Conservation (phyloP, 495 filamentous ascomycete genomes). For the Neurospora sp. region DNA sequence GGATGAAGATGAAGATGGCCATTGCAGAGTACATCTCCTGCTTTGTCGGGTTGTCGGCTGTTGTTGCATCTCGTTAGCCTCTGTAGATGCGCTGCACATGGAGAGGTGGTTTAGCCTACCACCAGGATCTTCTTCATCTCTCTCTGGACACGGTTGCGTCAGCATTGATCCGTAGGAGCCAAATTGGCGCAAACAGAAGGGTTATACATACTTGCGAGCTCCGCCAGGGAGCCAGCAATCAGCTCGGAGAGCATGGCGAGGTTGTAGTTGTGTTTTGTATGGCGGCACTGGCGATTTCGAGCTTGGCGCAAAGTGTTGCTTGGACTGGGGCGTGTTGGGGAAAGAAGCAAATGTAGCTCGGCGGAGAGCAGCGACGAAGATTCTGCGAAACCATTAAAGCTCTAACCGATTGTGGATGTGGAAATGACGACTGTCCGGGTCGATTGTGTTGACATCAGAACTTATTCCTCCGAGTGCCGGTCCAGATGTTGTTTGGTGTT, state of each 20-base stretch:
- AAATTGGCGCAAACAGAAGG: neutral
- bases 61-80: constrained; percentile 23
- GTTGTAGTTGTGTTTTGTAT: neutral
- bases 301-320: constrained; percentile 5
- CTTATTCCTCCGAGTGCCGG: neutral
- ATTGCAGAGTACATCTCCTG: constrained; percentile 92
- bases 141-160: constrained; percentile 24
- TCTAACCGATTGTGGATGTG: neutral
- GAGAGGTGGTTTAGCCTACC: constrained; percentile 22
- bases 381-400: constrained; percentile 8
- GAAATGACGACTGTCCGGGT: neutral
- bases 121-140: constrained; percentile 43
- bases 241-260: constrained; percentile 21
- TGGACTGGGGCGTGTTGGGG: neutral
- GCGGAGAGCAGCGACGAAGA: constrained; percentile 1
- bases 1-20: constrained; percentile 92
- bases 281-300: neutral
- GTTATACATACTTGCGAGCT: constrained; percentile 30
- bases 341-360: neutral
- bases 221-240: constrained; percentile 28
- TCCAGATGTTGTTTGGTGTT: neutral
- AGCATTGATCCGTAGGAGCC: constrained; percentile 7
- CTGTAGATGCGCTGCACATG: neutral
- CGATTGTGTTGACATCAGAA: neutral
- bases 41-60: constrained; percentile 38